A percentile compares a stretch with the other conserved stretches of the same genome.
Evolutionary conservation across 1,284 basidiomycete genomes (phyloP).

Genomic region (Pseudozyma pruni): DNA sequence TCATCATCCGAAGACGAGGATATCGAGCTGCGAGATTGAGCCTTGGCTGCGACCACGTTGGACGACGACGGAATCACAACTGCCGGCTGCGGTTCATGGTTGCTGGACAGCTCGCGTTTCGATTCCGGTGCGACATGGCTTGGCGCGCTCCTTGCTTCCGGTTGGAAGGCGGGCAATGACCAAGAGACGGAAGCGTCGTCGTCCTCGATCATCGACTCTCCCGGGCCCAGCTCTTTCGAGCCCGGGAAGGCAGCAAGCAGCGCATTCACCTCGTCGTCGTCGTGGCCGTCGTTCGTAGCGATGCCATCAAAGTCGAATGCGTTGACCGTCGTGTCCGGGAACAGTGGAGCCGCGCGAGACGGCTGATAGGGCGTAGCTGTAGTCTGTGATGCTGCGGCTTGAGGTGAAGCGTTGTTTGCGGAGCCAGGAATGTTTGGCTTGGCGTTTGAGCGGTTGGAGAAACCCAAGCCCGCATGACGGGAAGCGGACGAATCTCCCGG

Average conservation of each 20-base stretch:
- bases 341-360: constrained; percentile 7
- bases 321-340: constrained; percentile 3
- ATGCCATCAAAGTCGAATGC: constrained; percentile 19
- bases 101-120: not conserved
- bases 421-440: constrained; percentile 13
- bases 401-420: not conserved
- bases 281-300: constrained; percentile 1
- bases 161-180: constrained; percentile 31
- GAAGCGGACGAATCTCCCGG: constrained; percentile 15
- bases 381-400: not conserved
- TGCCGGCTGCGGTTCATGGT: not conserved
- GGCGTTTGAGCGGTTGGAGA: constrained; percentile 18
- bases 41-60: constrained; percentile 7
- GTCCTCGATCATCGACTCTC: constrained; percentile 44
- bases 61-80: too few relatives aligned
- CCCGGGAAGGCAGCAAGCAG: constrained; percentile 51
- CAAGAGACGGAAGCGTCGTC: constrained; percentile 16
- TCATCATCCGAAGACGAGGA: constrained; percentile 30
- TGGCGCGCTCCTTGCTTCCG: not conserved
- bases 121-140: not conserved
- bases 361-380: constrained; percentile 23
- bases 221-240: constrained; percentile 37
- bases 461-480: constrained; percentile 49
- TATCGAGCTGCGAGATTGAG: constrained; percentile 7
- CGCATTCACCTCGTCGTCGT: constrained; percentile 45